Evolutionary conservation across 129 eudicot genomes (phyloP).

Genomic region (Silybum marianum): DNA sequence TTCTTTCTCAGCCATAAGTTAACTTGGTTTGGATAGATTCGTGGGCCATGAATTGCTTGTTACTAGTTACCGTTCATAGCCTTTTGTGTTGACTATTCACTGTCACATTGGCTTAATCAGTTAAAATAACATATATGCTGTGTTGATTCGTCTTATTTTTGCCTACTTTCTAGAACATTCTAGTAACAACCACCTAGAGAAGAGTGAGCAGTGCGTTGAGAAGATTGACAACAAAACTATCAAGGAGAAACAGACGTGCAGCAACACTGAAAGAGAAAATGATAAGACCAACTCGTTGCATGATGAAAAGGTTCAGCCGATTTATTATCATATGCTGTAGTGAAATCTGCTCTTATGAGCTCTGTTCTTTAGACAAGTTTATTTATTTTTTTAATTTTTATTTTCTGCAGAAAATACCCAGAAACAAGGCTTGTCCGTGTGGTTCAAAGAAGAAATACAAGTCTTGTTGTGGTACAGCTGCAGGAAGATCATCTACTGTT

Average conservation of each 20-base stretch:
- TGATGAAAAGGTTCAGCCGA: slow-evolving; percentile 60
- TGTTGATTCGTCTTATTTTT: slow-evolving; percentile 2
- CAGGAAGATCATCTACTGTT: slow-evolving; percentile 60
- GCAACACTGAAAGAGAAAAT: slow-evolving; percentile 34
- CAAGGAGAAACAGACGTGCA: slow-evolving; percentile 32
- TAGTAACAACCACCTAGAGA: slow-evolving; percentile 41
- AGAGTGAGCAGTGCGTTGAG: slow-evolving; percentile 23
- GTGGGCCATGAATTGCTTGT: not conserved
- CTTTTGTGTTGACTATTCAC: not conserved
- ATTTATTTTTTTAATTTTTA: not conserved
- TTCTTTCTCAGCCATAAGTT: not conserved
- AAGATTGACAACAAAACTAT: slow-evolving; percentile 29
- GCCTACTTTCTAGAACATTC: slow-evolving; percentile 26
- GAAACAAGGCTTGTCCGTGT: slow-evolving; percentile 89
- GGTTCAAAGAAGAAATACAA: slow-evolving; percentile 94
- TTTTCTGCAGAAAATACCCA: slow-evolving; percentile 58
- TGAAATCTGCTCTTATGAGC: not conserved
- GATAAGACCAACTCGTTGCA: slow-evolving; percentile 31
- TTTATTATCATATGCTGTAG: not conserved
- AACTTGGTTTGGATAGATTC: not conserved
- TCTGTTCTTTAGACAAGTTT: not conserved
- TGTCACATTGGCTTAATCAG: not conserved
- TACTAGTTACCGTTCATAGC: not conserved
- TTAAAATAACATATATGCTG: not conserved
- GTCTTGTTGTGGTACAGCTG: slow-evolving; percentile 85